phyloP scores from a whole-genome alignment of 2,329 filamentous ascomycete genomes.

The Fusarium duplospermum region DNA sequence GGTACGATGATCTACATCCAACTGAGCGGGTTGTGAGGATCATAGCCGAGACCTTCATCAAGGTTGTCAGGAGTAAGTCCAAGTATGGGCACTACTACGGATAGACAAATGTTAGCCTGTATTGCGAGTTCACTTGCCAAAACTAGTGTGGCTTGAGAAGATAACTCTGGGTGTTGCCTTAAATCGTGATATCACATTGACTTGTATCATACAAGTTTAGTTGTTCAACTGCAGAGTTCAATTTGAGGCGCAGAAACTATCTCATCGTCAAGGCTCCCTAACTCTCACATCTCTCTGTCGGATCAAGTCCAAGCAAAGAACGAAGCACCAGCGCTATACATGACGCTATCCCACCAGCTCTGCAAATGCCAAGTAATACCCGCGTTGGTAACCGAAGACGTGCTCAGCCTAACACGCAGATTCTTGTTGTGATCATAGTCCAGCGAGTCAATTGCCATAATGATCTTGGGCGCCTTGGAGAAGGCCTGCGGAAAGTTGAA shows the following conservation, averaged over 20 bases:
- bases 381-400: not conserved
- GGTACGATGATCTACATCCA: not conserved
- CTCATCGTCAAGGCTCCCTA: not conserved
- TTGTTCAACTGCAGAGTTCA: not conserved
- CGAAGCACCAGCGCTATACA: conserved; percentile 2
- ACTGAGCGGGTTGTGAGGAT: not conserved
- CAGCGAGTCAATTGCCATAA: conserved; percentile 9
- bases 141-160: too few species aligned
- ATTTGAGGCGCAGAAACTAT: not conserved
- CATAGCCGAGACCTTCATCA: not conserved
- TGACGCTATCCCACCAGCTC: conserved; percentile 3
- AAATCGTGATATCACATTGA: not conserved
- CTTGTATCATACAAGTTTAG: not conserved
- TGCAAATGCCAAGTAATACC: conserved; percentile 18
- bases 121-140: too few species aligned
- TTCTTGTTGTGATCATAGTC: not conserved
- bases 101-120: not conserved
- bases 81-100: not conserved
- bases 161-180: too few species aligned
- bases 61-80: not conserved
- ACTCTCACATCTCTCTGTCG: not conserved
- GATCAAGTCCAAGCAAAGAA: conserved; percentile 9
- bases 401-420: conserved; percentile 6
- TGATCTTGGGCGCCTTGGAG: conserved; percentile 1
- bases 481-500: conserved; percentile 1